phyloP scores from a whole-genome alignment of 768 basidiomycete genomes.

The Candolleomyces efflorescens region DNA sequence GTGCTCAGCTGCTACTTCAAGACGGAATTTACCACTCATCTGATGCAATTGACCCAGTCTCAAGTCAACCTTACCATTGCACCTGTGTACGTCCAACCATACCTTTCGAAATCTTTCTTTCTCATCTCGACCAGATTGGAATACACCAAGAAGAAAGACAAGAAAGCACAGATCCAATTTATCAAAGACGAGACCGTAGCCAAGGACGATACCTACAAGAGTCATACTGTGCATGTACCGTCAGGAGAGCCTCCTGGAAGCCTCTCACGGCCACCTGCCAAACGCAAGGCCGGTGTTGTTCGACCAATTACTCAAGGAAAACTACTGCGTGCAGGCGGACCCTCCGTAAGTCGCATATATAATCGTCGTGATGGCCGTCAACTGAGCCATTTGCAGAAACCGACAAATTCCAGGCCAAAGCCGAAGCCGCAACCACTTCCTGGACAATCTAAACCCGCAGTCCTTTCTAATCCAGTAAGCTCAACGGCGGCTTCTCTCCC shows the following conservation, averaged over 20 bases:
- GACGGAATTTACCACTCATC: conserved; percentile 84
- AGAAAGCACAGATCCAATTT: conserved; percentile 82
- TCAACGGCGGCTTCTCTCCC: conserved; percentile 26
- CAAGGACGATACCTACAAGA: conserved; percentile 88
- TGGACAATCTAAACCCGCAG: conserved; percentile 37
- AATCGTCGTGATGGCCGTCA: not conserved
- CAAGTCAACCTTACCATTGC: conserved; percentile 69
- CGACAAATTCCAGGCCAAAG: conserved; percentile 44
- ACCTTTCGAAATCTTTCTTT: not conserved
- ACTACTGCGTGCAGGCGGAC: conserved; percentile 72
- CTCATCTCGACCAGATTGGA: conserved; percentile 50
- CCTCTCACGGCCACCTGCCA: conserved; percentile 77
- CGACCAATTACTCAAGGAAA: conserved; percentile 85
- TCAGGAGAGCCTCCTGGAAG: conserved; percentile 86
- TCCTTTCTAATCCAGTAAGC: conserved; percentile 3
- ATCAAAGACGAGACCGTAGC: conserved; percentile 82
- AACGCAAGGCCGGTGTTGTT: conserved; percentile 81
- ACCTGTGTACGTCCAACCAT: conserved; percentile 58
- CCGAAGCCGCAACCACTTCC: conserved; percentile 65
- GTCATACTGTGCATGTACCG: conserved; percentile 81
- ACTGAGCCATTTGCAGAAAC: conserved; percentile 33
- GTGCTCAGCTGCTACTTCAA: conserved; percentile 91
- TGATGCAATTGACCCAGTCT: conserved; percentile 77
- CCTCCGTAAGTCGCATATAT: conserved; percentile 47
- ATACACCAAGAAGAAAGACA: conserved; percentile 97